phyloP scores from a whole-genome alignment of 2,329 filamentous ascomycete genomes.

The Aspergillus pseudonomiae region DNA sequence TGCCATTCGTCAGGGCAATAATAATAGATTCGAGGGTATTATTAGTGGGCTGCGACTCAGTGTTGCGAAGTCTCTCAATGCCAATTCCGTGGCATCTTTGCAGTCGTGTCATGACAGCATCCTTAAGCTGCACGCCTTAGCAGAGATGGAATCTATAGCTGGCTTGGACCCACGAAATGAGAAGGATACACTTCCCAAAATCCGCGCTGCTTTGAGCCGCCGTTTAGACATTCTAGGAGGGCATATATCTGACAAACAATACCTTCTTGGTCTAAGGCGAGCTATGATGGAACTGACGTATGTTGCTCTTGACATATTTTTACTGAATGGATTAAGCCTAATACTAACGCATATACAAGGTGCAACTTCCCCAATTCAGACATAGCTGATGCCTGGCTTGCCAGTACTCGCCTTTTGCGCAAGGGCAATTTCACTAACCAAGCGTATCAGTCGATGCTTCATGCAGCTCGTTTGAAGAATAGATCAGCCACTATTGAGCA shows the following conservation, averaged over 20 bases:
- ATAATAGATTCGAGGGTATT: conserved; percentile 56
- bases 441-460: conserved; percentile 90
- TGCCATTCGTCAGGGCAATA: conserved; percentile 59
- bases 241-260: conserved; percentile 91
- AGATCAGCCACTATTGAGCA: conserved; percentile 92
- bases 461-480: conserved; percentile 82
- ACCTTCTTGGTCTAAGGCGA: conserved; percentile 80
- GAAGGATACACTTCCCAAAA: conserved; percentile 22
- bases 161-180: conserved; percentile 47
- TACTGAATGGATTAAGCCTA: background rate
- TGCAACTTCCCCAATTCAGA: conserved; percentile 69
- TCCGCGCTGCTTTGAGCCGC: conserved; percentile 64
- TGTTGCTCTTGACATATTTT: background rate
- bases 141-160: conserved; percentile 81
- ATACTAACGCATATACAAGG: conserved; percentile 32
- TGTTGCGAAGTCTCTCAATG: conserved; percentile 74
- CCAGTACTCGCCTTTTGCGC: conserved; percentile 80
- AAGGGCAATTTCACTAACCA: conserved; percentile 83
- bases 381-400: conserved; percentile 82
- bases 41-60: conserved; percentile 69
- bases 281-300: conserved; percentile 79
- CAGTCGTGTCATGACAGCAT: conserved; percentile 83
- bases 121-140: conserved; percentile 81
- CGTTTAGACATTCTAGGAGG: conserved; percentile 89
- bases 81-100: conserved; percentile 76